These are phyloP conservation scores for Gentiana dahurica DNA, from an alignment of 257 asterid species.

Conservation along the genomic window DNA sequence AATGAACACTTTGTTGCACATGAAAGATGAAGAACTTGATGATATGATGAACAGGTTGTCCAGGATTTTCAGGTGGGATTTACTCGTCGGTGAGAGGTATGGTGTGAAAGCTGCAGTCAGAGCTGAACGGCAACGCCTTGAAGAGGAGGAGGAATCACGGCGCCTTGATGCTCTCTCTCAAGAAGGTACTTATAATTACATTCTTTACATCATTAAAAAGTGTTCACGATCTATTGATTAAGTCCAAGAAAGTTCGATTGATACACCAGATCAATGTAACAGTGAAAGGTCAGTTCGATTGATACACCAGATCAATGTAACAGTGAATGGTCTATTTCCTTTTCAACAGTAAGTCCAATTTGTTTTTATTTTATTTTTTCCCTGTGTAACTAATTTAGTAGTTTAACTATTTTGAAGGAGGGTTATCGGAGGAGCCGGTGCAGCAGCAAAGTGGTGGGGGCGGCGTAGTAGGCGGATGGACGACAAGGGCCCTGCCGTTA, in stretches of 20 bases:
- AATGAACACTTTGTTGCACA: slow-evolving; percentile 77
- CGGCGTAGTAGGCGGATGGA: slow-evolving; percentile 33
- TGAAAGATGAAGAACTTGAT: slow-evolving; percentile 95
- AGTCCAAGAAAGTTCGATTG: no score
- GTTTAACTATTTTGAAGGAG: slow-evolving; percentile 21
- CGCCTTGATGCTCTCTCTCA: slow-evolving; percentile 89
- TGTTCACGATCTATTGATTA: no score
- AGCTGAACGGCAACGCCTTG: slow-evolving; percentile 75
- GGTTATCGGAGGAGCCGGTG: slow-evolving; percentile 91
- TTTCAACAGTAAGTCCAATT: no score
- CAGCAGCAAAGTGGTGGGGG: slow-evolving; percentile 90
- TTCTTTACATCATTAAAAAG: neutral
- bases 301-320: no score
- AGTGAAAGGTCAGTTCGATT: no score
- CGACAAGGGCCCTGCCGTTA: slow-evolving; percentile 62
- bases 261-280: no score
- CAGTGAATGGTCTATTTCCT: no score
- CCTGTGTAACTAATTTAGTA: no score
- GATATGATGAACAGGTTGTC: slow-evolving; percentile 92
- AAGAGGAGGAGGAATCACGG: slow-evolving; percentile 38
- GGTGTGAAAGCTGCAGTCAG: slow-evolving; percentile 92
- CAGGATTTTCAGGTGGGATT: slow-evolving; percentile 90
- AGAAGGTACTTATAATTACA: slow-evolving; percentile 42
- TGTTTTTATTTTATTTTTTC: no score
- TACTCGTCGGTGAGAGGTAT: slow-evolving; percentile 90